Base-by-base conservation (phyloP, 2,329 filamentous ascomycete species). In the Juglanconis juglandina region DNA sequence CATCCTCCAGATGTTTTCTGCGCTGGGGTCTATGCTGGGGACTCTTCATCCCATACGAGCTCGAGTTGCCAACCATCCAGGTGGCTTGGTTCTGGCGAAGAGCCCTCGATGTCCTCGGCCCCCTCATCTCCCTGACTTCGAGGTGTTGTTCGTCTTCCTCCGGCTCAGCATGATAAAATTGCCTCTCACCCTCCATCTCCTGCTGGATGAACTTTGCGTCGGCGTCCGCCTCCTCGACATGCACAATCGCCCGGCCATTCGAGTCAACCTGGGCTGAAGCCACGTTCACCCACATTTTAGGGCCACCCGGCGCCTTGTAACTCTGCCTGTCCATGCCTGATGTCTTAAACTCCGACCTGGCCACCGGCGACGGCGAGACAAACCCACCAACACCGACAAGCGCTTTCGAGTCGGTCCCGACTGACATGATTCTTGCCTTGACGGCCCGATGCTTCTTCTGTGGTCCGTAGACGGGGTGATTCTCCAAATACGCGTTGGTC, bases 381-480 rank as follows among this genome's bases (percentile, higher is more conserved):
- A 87, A 82, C 60, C 84, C 84, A 59, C 78, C 83, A 41, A 86
- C 72, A 68, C 83, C 83, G 44, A 86, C 71, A 24, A 14, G 14
- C 10, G 32, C 10, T 9, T 53, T 37, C 32, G 5, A 30, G 30
- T 52, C 33, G 35, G 39, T 24, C 17, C 32, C 24, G 8, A 56
- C 11, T 2, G 41, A 44, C 47, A 87, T 64, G 17, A 87, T 73
- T 63, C 85, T 78, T 14, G 79, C 77, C 66, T 79, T 68, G n/a
- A 81, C 74, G 5, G 83, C 79, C 5, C 78, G 67, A 63, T 79
- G 79, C 33, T 76, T 65, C 56, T 70, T 75, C 68, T 86, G 85
- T 9, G 85, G 85, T 2, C 85, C 85, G 66, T 87, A 86, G 30
- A 85, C 66, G 2, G 85, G 81, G 69, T 87, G 84, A 70, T 87